Conservation (phyloP, 1,139 yeast species). For the Debaryomyces fabryi region DNA sequence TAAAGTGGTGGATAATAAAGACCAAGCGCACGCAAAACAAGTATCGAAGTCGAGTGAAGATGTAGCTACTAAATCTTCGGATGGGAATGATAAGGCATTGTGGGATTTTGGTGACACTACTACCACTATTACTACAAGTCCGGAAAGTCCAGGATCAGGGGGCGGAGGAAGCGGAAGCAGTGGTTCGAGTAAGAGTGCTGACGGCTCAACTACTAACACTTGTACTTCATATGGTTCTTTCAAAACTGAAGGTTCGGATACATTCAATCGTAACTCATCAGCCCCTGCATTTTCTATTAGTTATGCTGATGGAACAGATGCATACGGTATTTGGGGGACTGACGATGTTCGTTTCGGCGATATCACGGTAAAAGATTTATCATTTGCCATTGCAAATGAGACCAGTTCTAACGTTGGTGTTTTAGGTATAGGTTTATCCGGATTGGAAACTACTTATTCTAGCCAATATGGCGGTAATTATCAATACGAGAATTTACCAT, state of each 20-base stretch:
- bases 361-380: conserved; percentile 43
- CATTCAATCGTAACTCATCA: conserved; percentile 36
- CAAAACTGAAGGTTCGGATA: conserved; percentile 33
- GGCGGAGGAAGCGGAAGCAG: conserved; percentile 11
- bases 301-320: conserved; percentile 67
- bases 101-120: not conserved
- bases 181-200: conserved; percentile 12
- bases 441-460: conserved; percentile 45
- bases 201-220: conserved; percentile 20
- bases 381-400: conserved; percentile 53
- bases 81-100: not conserved
- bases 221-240: conserved; percentile 47
- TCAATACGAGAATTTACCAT: conserved; percentile 34
- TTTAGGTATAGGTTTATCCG: conserved; percentile 58
- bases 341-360: conserved; percentile 47
- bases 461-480: conserved; percentile 9
- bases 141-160: conserved; percentile 3
- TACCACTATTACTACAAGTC: not conserved
- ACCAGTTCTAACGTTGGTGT: conserved; percentile 50
- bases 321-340: conserved; percentile 61
- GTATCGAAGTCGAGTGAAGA: not conserved
- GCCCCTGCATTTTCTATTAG: conserved; percentile 44
- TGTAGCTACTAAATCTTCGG: not conserved
- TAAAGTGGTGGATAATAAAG: not conserved
- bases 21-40: not conserved